Evolutionary conservation across 805 yeast species (phyloP), one percentile per base, ranked within the genome.

Genomic region (Ogataea pignaliae): DNA sequence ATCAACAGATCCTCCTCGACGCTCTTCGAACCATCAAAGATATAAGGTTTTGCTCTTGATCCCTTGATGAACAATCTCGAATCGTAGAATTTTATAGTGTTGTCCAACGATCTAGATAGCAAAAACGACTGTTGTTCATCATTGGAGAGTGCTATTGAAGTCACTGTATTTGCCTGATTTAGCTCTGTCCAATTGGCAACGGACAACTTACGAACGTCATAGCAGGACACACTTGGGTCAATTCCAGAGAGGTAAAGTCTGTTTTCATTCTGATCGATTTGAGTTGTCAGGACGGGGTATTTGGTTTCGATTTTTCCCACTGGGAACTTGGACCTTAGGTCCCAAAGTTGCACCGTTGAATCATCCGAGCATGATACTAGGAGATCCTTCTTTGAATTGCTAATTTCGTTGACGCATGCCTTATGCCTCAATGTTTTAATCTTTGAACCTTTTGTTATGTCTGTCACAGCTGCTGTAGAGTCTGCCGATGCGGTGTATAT

Each of bases 301-400:
- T 64, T 59, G 42, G 79, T 63, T 9, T 52, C 54, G 2, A 56
- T 38, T 2, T 59, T 50, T 3, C 44, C 47, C 1, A 72, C 65
- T 2, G 74, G 66, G 2, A 54, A 52, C 51, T 77, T 82, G n/a
- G 73, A 68, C 44, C 88, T 64, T 18, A 69, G 61, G 51, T 87
- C 95, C 91, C 91, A 87, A 1, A 82, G 41, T 9, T 67, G 66
- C 1, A 76, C 67, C 3, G 63, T 46, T 0, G 89, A 88, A 53
- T 82, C 88, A 52, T 87, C 95, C 10, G 82, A 72, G 3, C 78
- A 87, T 32, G 86, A 75, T 2, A 76, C 71, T 3, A 62, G 12
- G 0, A 42, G 14, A 38, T 60, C 65, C 60, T 43, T 51, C 55
- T 45, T 56, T 45, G 64, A 56, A 10, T 60, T 56, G 17, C 60